A percentile compares a stretch with the other conserved stretches of the same genome.
phyloP scores from a whole-genome alignment of 257 asterid genomes.

The Nicotiana paniculata region DNA sequence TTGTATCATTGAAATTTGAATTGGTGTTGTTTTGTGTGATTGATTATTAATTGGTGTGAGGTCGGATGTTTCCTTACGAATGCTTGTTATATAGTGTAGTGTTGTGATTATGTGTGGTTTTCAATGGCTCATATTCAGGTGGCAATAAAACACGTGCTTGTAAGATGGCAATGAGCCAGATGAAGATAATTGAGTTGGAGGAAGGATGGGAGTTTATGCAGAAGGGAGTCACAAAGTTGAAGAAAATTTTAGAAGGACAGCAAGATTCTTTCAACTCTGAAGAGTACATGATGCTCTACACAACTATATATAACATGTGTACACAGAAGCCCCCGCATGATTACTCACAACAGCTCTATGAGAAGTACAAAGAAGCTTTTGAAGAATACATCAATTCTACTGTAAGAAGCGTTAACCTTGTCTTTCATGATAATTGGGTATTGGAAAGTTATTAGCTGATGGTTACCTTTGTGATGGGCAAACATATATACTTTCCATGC shows the following conservation, averaged over 20 bases:
- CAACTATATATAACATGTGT: constrained; percentile 38
- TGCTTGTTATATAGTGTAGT: background rate
- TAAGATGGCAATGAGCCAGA: constrained; percentile 18
- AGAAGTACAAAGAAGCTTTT: constrained; percentile 33
- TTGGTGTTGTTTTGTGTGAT: background rate
- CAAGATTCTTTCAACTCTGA: constrained; percentile 25
- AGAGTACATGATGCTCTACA: constrained; percentile 45
- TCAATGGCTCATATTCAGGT: constrained; percentile 2
- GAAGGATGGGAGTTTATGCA: constrained; percentile 47
- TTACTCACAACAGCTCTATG: constrained; percentile 34
- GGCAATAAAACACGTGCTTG: background rate
- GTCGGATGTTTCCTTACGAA: background rate
- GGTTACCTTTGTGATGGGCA: background rate
- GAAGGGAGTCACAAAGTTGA: constrained; percentile 35
- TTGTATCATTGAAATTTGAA: too few relatives aligned
- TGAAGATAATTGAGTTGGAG: constrained; percentile 26
- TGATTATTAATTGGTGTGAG: background rate
- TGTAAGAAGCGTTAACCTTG: constrained; percentile 19
- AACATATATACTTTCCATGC: background rate
- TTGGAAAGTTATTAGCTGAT: background rate
- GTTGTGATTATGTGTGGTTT: background rate
- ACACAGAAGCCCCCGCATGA: constrained; percentile 37
- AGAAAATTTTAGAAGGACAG: constrained; percentile 31
- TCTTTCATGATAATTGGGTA: background rate
- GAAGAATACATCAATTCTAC: constrained; percentile 30